Evolutionary conservation across 768 basidiomycete genomes (phyloP), one percentile per base, ranked within the genome.

Genomic region (Auriscalpium vulgare): DNA sequence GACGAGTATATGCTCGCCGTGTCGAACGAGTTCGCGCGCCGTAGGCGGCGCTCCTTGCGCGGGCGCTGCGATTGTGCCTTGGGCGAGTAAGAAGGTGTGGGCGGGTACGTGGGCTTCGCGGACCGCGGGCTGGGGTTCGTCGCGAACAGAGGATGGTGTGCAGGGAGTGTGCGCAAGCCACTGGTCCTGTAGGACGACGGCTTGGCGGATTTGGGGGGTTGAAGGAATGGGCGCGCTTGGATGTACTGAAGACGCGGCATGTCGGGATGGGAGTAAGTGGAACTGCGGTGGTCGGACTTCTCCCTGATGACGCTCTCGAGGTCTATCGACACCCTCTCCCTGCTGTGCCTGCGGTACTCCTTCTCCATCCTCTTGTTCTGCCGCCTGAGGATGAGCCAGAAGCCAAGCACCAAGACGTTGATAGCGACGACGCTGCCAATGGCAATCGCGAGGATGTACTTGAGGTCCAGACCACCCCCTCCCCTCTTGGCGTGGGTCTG

Each of bases 1-100:
- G 66, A 61, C 23, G 74, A 74, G 59, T 75, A 73, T 13, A 72
- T 61, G 43, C 72, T 74, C 10, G 62, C 67, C 3, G 69, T 66
- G 53, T 68, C 67, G 47, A 59, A 43, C 10, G 68, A 68, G 16
- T 62, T 34, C 34, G 46, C 55, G 37, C 49, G 54, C 45, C 50
- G 62, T 54, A n/a, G 54, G 51, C 14, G 59, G 34, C 47, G 29
- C 47, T 9, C 34, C 37, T 21, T 23, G 40, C 29, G 47, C 52
- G 34, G 54, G 17, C 10, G 53, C 37, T 16, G 14, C 17, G 29
- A 59, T 19, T 8, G 48, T 43, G 43, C 19, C 37, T 50, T 47
- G 55, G 50, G 45, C 47, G 57, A 35, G n/a, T 63, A 63, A 21
- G 37, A 36, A 9, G 50, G 23, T 23, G 23, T 57, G 48, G 54